Evolutionary conservation across 148 eudicot species (phyloP), one percentile per base, ranked within the genome.

Genomic region (Nyssa sinensis): DNA sequence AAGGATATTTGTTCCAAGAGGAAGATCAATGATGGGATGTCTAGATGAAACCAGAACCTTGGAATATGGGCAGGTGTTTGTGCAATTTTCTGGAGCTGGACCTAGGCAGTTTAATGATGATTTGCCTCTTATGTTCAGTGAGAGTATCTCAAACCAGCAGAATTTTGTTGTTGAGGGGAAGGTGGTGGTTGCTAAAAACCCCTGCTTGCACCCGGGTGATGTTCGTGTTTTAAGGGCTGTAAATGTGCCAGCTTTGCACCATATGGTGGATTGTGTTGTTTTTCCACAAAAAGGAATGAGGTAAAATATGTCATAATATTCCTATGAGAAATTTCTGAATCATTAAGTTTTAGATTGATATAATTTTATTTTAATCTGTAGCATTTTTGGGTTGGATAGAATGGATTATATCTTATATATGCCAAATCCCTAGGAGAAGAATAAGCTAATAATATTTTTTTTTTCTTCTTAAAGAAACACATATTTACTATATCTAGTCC

Each of bases 181-280:
- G 57, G 87, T 91, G 27, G 88, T 84, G 23, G 93, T 91, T 67
- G 96, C 96, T 1, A 91, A 91, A 81, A 91, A 91, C 79, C 96
- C 96, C 9, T 91, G 96, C 63, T 77, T 91, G 69, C 96, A 91
- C 37, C 96, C 96, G 13, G 96, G 96, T 34, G 96, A 91, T 73
- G 81, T 91, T 28, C 96, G 93, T 69, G 86, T 87, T 66, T 68
- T 91, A 30, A 77, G 19, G 62, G 96, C 93, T 9, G 84, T 91
- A 29, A 71, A 88, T 75, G 89, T 87, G 55, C 90, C 88, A 23
- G 80, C 86, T 49, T 81, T 91, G 66, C 81, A 55, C 31, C 96
- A 88, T 76, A 88, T 91, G 96, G 88, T 88, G 71, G 93, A 91
- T 60, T 91, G 96, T 58, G 83, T 91, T n/a, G 93, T 88, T 61